Evolutionary conservation across 768 basidiomycete species (phyloP).

Genomic region (Xerocomellus amylosporus): DNA sequence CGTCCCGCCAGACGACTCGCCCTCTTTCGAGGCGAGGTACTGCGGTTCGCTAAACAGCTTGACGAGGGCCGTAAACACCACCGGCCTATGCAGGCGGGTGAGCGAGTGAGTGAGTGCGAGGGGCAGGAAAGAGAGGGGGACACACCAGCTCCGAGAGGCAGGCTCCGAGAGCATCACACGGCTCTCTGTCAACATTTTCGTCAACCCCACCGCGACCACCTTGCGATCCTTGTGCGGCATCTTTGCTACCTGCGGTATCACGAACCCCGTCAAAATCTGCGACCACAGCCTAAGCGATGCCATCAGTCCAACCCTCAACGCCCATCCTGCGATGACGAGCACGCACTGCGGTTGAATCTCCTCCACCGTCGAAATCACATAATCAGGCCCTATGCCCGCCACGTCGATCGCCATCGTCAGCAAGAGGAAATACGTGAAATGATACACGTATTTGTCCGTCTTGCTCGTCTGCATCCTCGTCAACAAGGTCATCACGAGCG

Average conservation of each 20-base stretch:
- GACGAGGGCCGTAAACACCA: slow-evolving; percentile 63
- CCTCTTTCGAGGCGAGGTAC: slow-evolving; percentile 43
- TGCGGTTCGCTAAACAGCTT: slow-evolving; percentile 79
- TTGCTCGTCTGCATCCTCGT: slow-evolving; percentile 86
- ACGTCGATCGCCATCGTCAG: slow-evolving; percentile 74
- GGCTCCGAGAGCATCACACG: slow-evolving; percentile 65
- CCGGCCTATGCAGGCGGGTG: slow-evolving; percentile 49
- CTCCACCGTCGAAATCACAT: slow-evolving; percentile 73
- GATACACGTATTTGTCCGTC: slow-evolving; percentile 83
- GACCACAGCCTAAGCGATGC: slow-evolving; percentile 60
- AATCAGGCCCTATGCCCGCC: slow-evolving; percentile 74
- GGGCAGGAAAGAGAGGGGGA: neutral
- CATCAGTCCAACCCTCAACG: neutral
- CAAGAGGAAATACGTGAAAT: slow-evolving; percentile 75
- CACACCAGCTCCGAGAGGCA: slow-evolving; percentile 63
- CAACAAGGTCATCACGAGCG: slow-evolving; percentile 71
- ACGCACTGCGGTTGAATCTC: slow-evolving; percentile 77
- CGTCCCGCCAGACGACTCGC: neutral
- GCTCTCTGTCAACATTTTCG: slow-evolving; percentile 75
- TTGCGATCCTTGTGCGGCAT: slow-evolving; percentile 83
- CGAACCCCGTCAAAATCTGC: slow-evolving; percentile 71
- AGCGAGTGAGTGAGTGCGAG: neutral
- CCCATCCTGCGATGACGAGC: too few relatives aligned
- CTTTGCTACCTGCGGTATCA: slow-evolving; percentile 79
- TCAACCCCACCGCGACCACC: slow-evolving; percentile 75